Base-by-base conservation (phyloP, 768 basidiomycete genomes). In the Trichaptum fuscoviolaceum region DNA sequence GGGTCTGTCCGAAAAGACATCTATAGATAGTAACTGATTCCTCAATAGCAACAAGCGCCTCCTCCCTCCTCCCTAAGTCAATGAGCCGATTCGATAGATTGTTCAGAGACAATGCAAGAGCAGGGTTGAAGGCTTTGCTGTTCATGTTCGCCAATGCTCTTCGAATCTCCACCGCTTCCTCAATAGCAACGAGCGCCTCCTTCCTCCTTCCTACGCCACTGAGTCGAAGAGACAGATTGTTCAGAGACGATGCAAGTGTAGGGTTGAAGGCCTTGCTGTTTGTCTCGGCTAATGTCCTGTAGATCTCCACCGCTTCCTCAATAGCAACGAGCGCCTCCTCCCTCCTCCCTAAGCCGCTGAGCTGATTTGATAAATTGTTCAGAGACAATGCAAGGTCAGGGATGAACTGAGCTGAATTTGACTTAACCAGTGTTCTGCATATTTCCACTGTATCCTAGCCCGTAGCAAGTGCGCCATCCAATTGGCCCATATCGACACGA, bases 401-500 rank as follows among this genome's bases (percentile, higher is more conserved):
- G 26, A 3, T 58, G 20, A n/a, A n/a, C n/a, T n/a, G n/a, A n/a
- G n/a, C n/a, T 30, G 8, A 8, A 30, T 30, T 30, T 8, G 30
- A 3, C 30, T 30, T 8, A 30, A 30, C 30, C 30, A 30, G 30
- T 30, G 30, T 30, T 26, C 65, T 24, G 36, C 35, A 62, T 12
- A 66, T 26, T n/a, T 6, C 65, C 23, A 62, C 60, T 18, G 25
- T 23, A 25, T 66, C 65, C 24, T 3, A 4, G 36, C 59, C 30
- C 15, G 69, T 59, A 10, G 34, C 64, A 25, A 69, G 35, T 7
- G 69, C 69, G 23, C 65, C 64, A 15, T 65, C 64, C 59, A n/a
- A 35, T 20, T 35, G 58, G 12, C 65, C 64, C 15, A 59, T 59
- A 57, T 58, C 65, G 18, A 36, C 26, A 15, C 64, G 64, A 35